These are phyloP conservation scores for Entamoeba nuttalli DNA, from an alignment of 208 protist species.

Conservation along the genomic window DNA sequence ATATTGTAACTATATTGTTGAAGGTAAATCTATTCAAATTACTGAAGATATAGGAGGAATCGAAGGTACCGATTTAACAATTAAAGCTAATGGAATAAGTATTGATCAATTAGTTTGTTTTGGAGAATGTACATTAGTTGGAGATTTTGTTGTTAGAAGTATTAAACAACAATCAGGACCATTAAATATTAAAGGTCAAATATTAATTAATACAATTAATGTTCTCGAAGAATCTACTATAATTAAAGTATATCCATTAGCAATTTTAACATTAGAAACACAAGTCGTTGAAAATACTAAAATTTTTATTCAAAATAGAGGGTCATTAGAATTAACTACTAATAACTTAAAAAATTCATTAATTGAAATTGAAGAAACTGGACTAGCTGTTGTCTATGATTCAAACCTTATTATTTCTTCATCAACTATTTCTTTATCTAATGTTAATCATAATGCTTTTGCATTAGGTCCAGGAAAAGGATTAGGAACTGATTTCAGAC, in stretches of 20 bases:
- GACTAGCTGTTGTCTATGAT: background rate
- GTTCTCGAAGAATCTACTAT: background rate
- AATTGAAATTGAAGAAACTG: background rate
- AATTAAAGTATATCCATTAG: background rate
- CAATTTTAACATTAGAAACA: background rate
- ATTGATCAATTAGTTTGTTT: background rate
- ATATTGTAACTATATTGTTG: background rate
- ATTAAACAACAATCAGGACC: background rate
- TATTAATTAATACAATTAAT: background rate
- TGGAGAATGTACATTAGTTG: background rate
- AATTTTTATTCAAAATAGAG: background rate
- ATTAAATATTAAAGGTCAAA: background rate
- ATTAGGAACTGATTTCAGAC: background rate
- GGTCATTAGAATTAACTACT: background rate
- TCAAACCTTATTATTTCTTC: background rate
- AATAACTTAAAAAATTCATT: background rate
- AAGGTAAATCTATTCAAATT: background rate
- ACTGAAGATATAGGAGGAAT: background rate
- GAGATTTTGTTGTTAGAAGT: background rate
- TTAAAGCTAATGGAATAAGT: background rate
- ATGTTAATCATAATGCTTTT: background rate
- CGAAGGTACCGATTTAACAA: background rate
- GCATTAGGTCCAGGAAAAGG: background rate
- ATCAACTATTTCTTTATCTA: background rate
- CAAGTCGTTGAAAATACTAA: background rate